phyloP scores from a whole-genome alignment of 768 basidiomycete genomes.

The Leccinum imitatum region DNA sequence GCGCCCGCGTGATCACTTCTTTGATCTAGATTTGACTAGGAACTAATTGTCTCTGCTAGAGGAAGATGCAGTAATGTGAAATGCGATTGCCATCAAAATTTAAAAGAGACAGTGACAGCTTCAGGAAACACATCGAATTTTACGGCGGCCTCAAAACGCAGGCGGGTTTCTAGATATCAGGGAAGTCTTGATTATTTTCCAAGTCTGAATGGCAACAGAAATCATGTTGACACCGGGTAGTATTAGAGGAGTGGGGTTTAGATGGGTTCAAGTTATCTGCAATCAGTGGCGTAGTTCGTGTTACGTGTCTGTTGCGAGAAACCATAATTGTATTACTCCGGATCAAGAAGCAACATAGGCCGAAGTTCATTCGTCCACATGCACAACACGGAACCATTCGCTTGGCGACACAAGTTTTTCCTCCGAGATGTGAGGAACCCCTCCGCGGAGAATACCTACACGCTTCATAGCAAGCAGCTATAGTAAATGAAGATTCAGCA shows the following conservation, averaged over 20 bases:
- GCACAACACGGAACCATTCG: neutral
- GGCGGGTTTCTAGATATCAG: neutral
- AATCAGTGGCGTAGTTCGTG: neutral
- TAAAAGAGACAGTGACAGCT: neutral
- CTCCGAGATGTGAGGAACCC: conserved; percentile 2
- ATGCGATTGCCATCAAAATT: neutral
- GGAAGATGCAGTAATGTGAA: conserved; percentile 1
- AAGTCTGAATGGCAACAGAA: no score
- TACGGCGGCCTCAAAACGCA: neutral
- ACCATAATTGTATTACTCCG: neutral
- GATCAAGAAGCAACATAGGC: neutral
- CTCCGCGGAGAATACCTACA: conserved; percentile 5
- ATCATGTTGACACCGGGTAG: no score
- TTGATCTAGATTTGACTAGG: no score
- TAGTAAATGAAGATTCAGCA: neutral
- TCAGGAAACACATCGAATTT: neutral
- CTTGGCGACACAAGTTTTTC: conserved; percentile 2
- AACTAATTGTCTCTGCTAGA: neutral
- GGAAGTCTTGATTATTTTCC: no score
- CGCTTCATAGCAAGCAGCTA: conserved; percentile 8
- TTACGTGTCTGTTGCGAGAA: neutral
- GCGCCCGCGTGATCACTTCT: no score
- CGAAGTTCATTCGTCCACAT: neutral
- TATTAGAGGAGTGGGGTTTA: neutral
- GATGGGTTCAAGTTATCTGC: no score